Conservation (phyloP, 1,139 yeast species). For the Kodamaea alishanica region DNA sequence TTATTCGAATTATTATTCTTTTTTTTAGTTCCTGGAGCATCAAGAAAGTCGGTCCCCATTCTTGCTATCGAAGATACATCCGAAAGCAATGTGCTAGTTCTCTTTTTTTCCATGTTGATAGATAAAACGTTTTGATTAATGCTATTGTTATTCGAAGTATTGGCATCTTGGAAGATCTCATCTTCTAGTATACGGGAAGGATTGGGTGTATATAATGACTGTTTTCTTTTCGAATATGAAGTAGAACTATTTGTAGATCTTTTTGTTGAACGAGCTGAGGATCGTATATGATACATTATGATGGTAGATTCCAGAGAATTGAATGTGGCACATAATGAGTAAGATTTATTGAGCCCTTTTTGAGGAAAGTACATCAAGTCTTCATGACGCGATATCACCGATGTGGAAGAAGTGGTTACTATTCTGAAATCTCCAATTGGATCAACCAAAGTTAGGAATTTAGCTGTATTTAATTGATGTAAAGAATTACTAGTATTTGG, state of each 20-base stretch:
- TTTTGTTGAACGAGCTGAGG: slow-evolving; percentile 25
- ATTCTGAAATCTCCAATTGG: slow-evolving; percentile 68
- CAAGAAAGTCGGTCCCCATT: slow-evolving; percentile 49
- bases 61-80: slow-evolving; percentile 59
- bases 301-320: slow-evolving; percentile 43
- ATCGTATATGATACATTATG: slow-evolving; percentile 49
- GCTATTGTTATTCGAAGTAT: slow-evolving; percentile 4
- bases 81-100: slow-evolving; percentile 52
- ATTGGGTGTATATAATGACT: slow-evolving; percentile 38
- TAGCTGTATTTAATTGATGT: slow-evolving; percentile 30
- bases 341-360: slow-evolving; percentile 27
- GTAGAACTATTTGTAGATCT: slow-evolving; percentile 12
- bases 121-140: slow-evolving; percentile 22
- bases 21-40: slow-evolving; percentile 18
- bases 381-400: slow-evolving; percentile 59
- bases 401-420: slow-evolving; percentile 66
- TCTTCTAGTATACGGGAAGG: slow-evolving; percentile 44
- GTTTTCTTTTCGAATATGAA: slow-evolving; percentile 23
- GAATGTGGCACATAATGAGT: slow-evolving; percentile 52
- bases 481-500: slow-evolving; percentile 10
- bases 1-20: slow-evolving; percentile 5
- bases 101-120: slow-evolving; percentile 46
- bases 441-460: slow-evolving; percentile 61
- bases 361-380: slow-evolving; percentile 51
- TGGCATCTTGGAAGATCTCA: slow-evolving; percentile 23